phyloP scores from a whole-genome alignment of 148 eudicot species.

The Camellia japonica region DNA sequence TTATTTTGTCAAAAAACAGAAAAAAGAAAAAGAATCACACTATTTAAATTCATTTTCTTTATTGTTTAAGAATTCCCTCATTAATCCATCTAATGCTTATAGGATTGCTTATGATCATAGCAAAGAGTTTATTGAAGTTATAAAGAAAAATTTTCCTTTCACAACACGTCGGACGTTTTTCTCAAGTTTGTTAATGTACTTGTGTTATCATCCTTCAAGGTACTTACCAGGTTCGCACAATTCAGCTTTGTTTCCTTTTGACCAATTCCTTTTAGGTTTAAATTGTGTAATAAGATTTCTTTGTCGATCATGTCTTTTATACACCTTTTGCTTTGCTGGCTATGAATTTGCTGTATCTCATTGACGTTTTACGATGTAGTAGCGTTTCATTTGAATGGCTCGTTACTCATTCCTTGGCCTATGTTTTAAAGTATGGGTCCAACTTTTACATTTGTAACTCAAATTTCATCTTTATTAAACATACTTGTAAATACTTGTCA shows the following conservation, averaged over 20 bases:
- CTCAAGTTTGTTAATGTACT: slow-evolving; percentile 41
- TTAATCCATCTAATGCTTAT: background rate
- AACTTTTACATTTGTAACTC: background rate
- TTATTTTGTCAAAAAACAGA: background rate
- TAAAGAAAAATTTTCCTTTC: slow-evolving; percentile 26
- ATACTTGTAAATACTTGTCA: background rate
- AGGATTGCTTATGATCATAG: slow-evolving; percentile 31
- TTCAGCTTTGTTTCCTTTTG: slow-evolving; percentile 18
- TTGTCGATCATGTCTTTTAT: background rate
- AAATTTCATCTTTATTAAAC: background rate
- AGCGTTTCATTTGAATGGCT: background rate
- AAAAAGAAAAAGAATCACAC: background rate
- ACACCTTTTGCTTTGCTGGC: background rate
- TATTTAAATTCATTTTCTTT: background rate
- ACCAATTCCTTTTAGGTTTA: background rate
- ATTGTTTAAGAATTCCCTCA: background rate
- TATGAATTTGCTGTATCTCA: background rate
- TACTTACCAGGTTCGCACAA: slow-evolving; percentile 67
- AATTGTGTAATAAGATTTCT: no score
- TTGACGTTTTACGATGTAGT: background rate
- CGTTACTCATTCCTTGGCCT: background rate
- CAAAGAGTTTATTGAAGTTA: slow-evolving; percentile 27
- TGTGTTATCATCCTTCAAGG: slow-evolving; percentile 54
- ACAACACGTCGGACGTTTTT: slow-evolving; percentile 61
- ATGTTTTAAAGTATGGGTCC: background rate